Conservation (phyloP, 106 monocot species). For the Allium cepa region DNA sequence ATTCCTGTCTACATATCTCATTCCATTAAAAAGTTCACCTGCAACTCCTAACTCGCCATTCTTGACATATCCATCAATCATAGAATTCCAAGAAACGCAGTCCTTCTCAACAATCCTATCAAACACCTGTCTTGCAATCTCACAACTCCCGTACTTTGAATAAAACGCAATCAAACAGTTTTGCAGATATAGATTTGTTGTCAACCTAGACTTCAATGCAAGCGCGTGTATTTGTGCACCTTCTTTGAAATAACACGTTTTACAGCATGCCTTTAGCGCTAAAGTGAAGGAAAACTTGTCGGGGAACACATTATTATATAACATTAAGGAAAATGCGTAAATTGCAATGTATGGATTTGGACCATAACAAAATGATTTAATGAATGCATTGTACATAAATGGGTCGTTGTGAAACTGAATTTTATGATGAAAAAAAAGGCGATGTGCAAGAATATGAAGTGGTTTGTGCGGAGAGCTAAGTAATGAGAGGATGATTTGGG, state of each 20-base stretch:
- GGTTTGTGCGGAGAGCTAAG: conserved; percentile 23
- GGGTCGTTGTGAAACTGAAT: conserved; percentile 5
- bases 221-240: conserved; percentile 36
- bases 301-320: conserved; percentile 18
- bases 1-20: conserved; percentile 24
- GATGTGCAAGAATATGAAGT: conserved; percentile 31
- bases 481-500: conserved; percentile 27
- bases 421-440: conserved; percentile 17
- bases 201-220: conserved; percentile 13
- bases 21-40: conserved; percentile 24
- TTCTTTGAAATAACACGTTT: neutral
- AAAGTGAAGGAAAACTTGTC: conserved; percentile 39
- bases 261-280: conserved; percentile 30
- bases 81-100: conserved; percentile 43
- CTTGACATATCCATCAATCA: conserved; percentile 51
- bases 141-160: conserved; percentile 11
- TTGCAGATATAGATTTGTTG: conserved; percentile 27
- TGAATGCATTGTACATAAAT: conserved; percentile 41
- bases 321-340: conserved; percentile 34
- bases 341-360: conserved; percentile 10
- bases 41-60: conserved; percentile 24
- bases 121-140: conserved; percentile 30
- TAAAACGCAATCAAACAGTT: conserved; percentile 36
- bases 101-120: conserved; percentile 30
- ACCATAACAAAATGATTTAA: conserved; percentile 23